Evolutionary conservation across 768 basidiomycete species (phyloP), one percentile per base, ranked within the genome.

Genomic region (Russula olivacea): DNA sequence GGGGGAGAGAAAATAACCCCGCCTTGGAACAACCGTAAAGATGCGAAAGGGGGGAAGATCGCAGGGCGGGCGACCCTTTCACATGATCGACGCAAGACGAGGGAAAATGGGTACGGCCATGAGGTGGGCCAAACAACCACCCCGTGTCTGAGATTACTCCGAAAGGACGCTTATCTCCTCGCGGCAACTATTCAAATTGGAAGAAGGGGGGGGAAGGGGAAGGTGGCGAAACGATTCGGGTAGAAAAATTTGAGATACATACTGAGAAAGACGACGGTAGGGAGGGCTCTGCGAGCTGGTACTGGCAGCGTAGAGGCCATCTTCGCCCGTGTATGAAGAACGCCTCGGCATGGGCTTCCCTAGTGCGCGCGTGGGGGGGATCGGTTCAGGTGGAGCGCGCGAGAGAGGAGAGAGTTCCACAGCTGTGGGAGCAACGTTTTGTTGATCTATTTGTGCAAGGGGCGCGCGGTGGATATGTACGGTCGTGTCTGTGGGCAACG

Each of bases 391-490:
- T 41, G 50, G 41, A 19, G 47, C n/a, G 59, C 14, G 53, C 25
- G 58, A 32, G 47, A 60, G 66, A 23, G 55, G 64, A 3, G 40
- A 55, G 54, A 66, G 51, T 40, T 66, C 65, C 4, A 36, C 8
- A 7, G 56, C 11, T 8, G 63, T 40, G 14, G 43, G 30, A 23
- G 50, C 15, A 25, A 68, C 53, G 23, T 59, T 54, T 41, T 66
- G 67, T 34, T 68, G 67, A 38, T 60, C 67, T 50, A 68, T 62
- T 51, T 66, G 67, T 12, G 67, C 65, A 19, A 68, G 65, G 30
- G 67, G 67, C 28, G 65, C 60, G 17, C 67, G 67, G 41, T 62
- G 61, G 28, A 57, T 51, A 43, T 53, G 65, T 10, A 53, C 36
- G 36, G 67, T 38, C n/a, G 67, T 51, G 34, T 67, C 66, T 19